Evolutionary conservation across 1,139 yeast genomes (phyloP).

Genomic region (Casaregolazyma lundiana): DNA sequence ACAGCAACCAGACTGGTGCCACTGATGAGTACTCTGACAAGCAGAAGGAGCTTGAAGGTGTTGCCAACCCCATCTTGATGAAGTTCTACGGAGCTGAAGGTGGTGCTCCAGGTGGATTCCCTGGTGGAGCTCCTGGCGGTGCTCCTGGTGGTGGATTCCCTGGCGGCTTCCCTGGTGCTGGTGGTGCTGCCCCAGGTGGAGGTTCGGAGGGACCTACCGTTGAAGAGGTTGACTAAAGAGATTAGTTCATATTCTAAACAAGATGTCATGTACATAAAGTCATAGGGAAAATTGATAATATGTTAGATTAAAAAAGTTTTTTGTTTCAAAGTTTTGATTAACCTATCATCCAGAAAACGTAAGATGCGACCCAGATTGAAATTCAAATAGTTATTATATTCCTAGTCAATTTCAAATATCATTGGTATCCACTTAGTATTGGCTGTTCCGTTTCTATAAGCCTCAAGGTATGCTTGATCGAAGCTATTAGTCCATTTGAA

Average conservation of each 20-base stretch:
- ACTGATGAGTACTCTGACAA: conserved; percentile 82
- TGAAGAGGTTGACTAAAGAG: conserved; percentile 79
- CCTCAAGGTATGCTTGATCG: background rate
- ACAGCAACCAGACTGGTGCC: conserved; percentile 79
- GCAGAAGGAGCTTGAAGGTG: conserved; percentile 90
- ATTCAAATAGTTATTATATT: too few relatives aligned
- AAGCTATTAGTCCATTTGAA: background rate
- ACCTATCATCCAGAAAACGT: too few relatives aligned
- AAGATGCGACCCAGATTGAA: too few relatives aligned
- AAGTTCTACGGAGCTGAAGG: conserved; percentile 65
- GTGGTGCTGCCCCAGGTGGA: conserved; percentile 48
- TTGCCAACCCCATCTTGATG: conserved; percentile 91
- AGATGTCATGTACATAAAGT: conserved; percentile 1
- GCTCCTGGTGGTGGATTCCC: conserved; percentile 58
- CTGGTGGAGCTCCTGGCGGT: conserved; percentile 64
- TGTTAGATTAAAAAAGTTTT: background rate
- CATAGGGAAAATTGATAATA: conserved; percentile 7
- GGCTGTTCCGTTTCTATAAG: background rate
- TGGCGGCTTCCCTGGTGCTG: conserved; percentile 27
- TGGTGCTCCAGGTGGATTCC: conserved; percentile 55
- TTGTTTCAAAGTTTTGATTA: background rate
- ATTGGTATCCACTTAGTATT: background rate
- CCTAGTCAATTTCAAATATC: background rate
- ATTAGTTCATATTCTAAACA: conserved; percentile 3
- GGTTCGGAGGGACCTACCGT: conserved; percentile 68